phyloP scores from a whole-genome alignment of 2,329 filamentous ascomycete genomes.

The Calcarisporium arbuscula region DNA sequence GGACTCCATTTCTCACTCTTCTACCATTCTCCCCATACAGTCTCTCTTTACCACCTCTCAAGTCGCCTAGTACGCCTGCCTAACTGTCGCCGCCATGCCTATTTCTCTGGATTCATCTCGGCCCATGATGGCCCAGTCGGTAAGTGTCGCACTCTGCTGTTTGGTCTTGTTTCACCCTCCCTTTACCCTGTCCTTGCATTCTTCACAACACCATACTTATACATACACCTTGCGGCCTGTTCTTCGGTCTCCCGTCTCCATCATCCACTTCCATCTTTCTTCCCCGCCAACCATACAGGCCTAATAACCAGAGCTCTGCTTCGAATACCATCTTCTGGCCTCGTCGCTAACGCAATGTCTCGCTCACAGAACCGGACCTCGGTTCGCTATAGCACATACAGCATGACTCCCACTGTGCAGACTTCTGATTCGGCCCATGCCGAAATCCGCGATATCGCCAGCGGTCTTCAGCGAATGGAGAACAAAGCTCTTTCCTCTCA shows the following conservation, averaged over 20 bases:
- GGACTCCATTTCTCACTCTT: too few relatives aligned
- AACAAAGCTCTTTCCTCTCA: constrained; percentile 80
- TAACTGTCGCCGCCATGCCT: constrained; percentile 37
- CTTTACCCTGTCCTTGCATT: constrained; percentile 3
- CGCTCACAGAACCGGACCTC: constrained; percentile 43
- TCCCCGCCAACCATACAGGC: constrained; percentile 1
- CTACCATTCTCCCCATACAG: background rate
- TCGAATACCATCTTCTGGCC: too few relatives aligned
- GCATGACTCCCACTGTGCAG: constrained; percentile 48
- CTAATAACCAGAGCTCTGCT: too few relatives aligned
- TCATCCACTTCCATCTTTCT: constrained; percentile 2
- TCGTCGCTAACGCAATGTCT: constrained; percentile 13
- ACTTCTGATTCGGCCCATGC: constrained; percentile 49
- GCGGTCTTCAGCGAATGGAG: constrained; percentile 78
- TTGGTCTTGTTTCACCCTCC: constrained; percentile 10
- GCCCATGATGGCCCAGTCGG: constrained; percentile 57
- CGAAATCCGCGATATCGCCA: constrained; percentile 64
- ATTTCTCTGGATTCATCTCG: constrained; percentile 53
- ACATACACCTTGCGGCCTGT: background rate
- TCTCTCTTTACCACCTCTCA: too few relatives aligned
- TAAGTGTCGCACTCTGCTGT: constrained; percentile 32
- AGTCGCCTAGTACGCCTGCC: too few relatives aligned
- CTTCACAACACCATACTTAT: background rate
- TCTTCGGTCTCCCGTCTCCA: background rate
- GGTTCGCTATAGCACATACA: constrained; percentile 54